These are phyloP conservation scores for Pichia inconspicua DNA, from an alignment of 1,139 yeast genomes.

Conservation along the genomic window DNA sequence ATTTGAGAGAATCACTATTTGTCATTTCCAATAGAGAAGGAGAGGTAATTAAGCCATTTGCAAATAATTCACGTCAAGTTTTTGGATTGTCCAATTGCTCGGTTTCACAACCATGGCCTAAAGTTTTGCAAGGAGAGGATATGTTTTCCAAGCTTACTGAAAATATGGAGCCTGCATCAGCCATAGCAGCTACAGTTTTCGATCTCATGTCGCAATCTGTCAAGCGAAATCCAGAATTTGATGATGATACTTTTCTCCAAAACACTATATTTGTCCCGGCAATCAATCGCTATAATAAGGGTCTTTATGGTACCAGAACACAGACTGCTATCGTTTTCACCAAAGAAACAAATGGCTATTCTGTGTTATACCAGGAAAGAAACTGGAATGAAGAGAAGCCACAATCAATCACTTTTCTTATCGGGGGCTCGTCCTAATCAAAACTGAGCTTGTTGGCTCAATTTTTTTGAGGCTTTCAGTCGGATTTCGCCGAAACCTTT, in stretches of 20 bases:
- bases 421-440: background rate
- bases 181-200: background rate
- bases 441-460: background rate
- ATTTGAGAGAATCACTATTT: constrained; percentile 33
- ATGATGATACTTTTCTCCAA: constrained; percentile 28
- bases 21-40: constrained; percentile 42
- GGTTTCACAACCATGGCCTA: constrained; percentile 64
- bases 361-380: constrained; percentile 38
- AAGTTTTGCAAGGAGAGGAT: constrained; percentile 44
- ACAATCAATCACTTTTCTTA: background rate
- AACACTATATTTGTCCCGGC: background rate
- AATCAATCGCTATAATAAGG: constrained; percentile 6
- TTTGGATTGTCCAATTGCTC: constrained; percentile 61
- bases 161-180: constrained; percentile 25
- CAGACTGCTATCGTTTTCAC: constrained; percentile 65
- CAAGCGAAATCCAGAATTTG: constrained; percentile 9
- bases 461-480: background rate
- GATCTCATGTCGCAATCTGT: background rate
- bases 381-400: constrained; percentile 8
- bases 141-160: background rate
- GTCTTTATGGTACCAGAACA: constrained; percentile 76
- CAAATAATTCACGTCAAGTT: constrained; percentile 15
- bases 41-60: constrained; percentile 27
- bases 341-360: constrained; percentile 35
- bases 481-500: background rate